Evolutionary conservation across 164 flowering plant genomes (phyloP), one percentile per base, ranked within the genome.

Genomic region (Nymphaea thermarum): DNA sequence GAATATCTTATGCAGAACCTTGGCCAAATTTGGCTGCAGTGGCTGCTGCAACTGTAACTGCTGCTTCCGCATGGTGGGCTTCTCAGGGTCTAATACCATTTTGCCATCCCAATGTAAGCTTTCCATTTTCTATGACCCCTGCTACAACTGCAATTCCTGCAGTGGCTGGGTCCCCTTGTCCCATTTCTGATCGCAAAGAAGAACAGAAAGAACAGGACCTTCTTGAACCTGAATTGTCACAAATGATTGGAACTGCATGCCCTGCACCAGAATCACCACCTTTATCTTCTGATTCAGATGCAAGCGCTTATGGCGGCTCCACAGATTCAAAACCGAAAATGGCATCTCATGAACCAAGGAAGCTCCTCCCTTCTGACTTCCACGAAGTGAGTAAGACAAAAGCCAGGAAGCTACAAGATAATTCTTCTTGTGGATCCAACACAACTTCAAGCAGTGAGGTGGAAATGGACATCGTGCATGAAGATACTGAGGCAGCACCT

Each of bases 61-160:
- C 98, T 68, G 97, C 98, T 68, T 80, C 95, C 64, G 98, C 98
- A 71, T 91, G 98, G 98, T 94, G 98, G 98, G 89, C 96, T 63
- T 80, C 97, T 64, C 87, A 91, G 72, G 98, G 97, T 43, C 66
- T 88, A 63, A 73, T 94, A 63, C 97, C 95, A 17, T 51, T 86
- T 53, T 86, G 88, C 71, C 75, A 86, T 73, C 72, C 77, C 66
- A 87, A 80, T 68, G 43, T 83, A 47, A 79, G 84, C 51, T 86
- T 83, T 73, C 60, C 82, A 66, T 76, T 73, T 61, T 43, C 76
- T 70, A 82, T 41, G 10, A 62, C 90, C 57, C 68, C 84, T 62
- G 73, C 86, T 42, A 66, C 85, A 4, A 43, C 82, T 65, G 76
- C 77, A 66, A 66, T 75, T 66, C 80, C 78, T 61, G 45, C 82